These are phyloP conservation scores for Podaxis pistillaris DNA, from an alignment of 768 basidiomycete species.

Conservation along the genomic window DNA sequence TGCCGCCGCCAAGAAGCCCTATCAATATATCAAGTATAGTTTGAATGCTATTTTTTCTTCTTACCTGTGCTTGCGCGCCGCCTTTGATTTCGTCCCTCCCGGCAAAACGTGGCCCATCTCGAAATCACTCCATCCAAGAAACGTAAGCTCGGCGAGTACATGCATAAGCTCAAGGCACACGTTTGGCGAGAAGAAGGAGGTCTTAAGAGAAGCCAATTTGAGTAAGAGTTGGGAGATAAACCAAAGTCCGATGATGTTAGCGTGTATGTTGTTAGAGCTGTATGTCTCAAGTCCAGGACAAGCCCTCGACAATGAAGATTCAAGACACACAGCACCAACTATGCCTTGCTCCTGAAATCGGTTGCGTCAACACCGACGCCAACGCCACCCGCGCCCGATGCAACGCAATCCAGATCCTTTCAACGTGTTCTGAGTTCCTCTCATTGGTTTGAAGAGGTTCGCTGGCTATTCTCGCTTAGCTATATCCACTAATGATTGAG, in stretches of 20 bases:
- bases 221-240: conserved; percentile 20
- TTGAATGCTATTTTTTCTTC: too few relatives aligned
- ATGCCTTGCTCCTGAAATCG: conserved; percentile 13
- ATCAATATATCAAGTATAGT: too few relatives aligned
- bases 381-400: conserved; percentile 18
- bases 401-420: conserved; percentile 62
- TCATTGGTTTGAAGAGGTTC: conserved; percentile 63
- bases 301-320: conserved; percentile 19
- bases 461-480: conserved; percentile 4
- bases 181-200: conserved; percentile 19
- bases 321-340: background rate
- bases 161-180: conserved; percentile 41
- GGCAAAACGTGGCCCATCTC: too few relatives aligned
- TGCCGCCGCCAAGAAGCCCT: too few relatives aligned
- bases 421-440: background rate
- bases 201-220: conserved; percentile 13
- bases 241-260: background rate
- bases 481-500: conserved; percentile 1
- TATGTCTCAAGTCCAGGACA: conserved; percentile 23
- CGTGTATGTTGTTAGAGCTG: background rate
- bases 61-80: too few relatives aligned
- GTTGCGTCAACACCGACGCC: background rate
- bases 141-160: conserved; percentile 63
- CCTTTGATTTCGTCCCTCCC: too few relatives aligned
- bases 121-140: conserved; percentile 43